A percentile compares a stretch with the other conserved stretches of the same genome.
Evolutionary conservation across 108 stramenopile genomes (phyloP).

Genomic region (Skeletonema menzelii): DNA sequence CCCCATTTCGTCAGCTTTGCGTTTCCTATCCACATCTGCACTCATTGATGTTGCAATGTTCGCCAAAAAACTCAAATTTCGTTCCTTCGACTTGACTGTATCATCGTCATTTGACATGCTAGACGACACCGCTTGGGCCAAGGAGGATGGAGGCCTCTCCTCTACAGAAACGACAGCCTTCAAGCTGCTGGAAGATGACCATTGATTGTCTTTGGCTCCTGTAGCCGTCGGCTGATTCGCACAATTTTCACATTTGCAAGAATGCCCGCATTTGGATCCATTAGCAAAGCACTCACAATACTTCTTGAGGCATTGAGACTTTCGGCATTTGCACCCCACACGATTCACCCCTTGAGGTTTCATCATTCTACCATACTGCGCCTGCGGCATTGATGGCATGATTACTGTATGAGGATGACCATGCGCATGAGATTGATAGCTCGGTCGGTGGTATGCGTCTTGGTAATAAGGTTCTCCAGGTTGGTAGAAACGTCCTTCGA

Average conservation of each 20-base stretch:
- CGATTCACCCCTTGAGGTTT: constrained; percentile 42
- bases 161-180: neutral
- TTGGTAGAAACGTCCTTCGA: neutral
- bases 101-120: neutral
- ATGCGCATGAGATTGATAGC: constrained; percentile 2
- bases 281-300: constrained; percentile 93
- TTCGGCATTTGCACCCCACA: constrained; percentile 92
- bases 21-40: constrained; percentile 1
- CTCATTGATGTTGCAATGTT: constrained; percentile 31
- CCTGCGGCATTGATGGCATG: neutral
- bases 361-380: neutral
- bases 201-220: constrained; percentile 13
- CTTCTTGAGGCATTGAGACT: constrained; percentile 92
- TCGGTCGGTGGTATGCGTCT: neutral
- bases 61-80: constrained; percentile 39
- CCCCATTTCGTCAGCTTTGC: constrained; percentile 5
- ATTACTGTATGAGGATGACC: neutral
- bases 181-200: neutral
- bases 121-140: constrained; percentile 3
- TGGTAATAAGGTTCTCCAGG: constrained; percentile 9
- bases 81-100: constrained; percentile 9
- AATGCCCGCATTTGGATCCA: constrained; percentile 77
- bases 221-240: constrained; percentile 48
- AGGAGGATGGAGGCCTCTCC: constrained; percentile 1
- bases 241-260: constrained; percentile 73